Evolutionary conservation across 371 early-diverging fungal genomes (phyloP), one percentile per base, ranked within the genome.

Genomic region (Actinomortierella ambigua): DNA sequence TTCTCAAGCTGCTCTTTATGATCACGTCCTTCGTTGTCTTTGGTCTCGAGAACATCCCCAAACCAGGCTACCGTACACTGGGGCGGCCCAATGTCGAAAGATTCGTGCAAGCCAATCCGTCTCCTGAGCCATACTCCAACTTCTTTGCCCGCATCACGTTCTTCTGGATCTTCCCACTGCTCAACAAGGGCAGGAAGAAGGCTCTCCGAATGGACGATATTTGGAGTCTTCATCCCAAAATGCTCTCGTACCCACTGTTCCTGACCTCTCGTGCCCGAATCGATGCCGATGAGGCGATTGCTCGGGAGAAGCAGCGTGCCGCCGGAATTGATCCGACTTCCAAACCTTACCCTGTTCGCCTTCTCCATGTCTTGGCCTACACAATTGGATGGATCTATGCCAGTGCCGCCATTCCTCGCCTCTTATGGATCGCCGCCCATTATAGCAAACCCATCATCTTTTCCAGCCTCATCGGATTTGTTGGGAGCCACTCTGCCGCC

Each of bases 121-220:
- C 68, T 0, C 94, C 94, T 2, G 97, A 97, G 65, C 88, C 85
- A 24, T 81, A 78, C n/a, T 86, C 96, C 46, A 92, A 93, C 65
- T 88, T 96, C 47, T 95, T 95, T 61, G 87, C 92, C 11, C 79
- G 86, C 39, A 68, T 97, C n/a, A 85, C 89, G 0, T 98, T 97
- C 75, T 81, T 85, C 29, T 98, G 98, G 98, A 88, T 98, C 90
- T 84, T 90, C 20, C 87, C 90, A 2, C 65, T 97, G 64, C 89
- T 98, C 79, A 85, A 85, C 53, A 67, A 85, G 41, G 98, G 97
- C 1, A 85, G 83, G 59, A 60, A 71, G 23, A 90, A 89, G 67
- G 85, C 86, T 13, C 78, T 96, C 44, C 77, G 68, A 2, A 85
- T 85, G 82, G 91, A 90, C 20, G 96, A 96, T 76, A 66, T 96